A percentile compares a stretch with the other conserved stretches of the same genome.
These are phyloP conservation scores for Phytophthora agathidicida DNA, from an alignment of 352 stramenopile genomes.

Conservation along the genomic window DNA sequence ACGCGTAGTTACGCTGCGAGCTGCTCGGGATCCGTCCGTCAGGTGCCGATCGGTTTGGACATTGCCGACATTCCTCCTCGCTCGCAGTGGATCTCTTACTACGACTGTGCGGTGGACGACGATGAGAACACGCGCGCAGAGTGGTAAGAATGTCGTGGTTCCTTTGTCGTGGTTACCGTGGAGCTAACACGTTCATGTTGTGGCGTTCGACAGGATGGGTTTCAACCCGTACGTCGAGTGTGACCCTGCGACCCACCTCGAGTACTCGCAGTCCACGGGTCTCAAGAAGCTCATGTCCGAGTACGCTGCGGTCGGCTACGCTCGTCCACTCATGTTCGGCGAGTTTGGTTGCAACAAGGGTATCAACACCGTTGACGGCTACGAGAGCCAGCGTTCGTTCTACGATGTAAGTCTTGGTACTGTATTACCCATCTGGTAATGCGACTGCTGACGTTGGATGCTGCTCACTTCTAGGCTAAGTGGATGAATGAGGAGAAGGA, in stretches of 20 bases:
- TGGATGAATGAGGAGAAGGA: slow-evolving; percentile 82
- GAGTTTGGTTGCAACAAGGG: slow-evolving; percentile 81
- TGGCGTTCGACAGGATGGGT: slow-evolving; percentile 23
- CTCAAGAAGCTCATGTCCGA: slow-evolving; percentile 69
- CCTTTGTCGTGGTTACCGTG: too few species aligned
- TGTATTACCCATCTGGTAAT: too few species aligned
- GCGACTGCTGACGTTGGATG: too few species aligned
- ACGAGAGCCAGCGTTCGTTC: slow-evolving; percentile 71
- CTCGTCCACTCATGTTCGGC: slow-evolving; percentile 72
- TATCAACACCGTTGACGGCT: slow-evolving; percentile 68
- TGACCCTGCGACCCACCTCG: slow-evolving; percentile 50
- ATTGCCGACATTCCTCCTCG: slow-evolving; percentile 64
- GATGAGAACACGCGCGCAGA: slow-evolving; percentile 61
- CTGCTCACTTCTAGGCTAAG: too few species aligned
- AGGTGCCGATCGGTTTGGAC: slow-evolving; percentile 70
- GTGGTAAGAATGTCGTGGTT: slow-evolving; percentile 34
- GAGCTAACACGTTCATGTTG: too few species aligned
- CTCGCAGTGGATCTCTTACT: slow-evolving; percentile 62
- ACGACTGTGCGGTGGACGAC: slow-evolving; percentile 58
- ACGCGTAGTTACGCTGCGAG: slow-evolving; percentile 51
- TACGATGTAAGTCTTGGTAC: slow-evolving; percentile 42
- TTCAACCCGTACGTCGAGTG: slow-evolving; percentile 75
- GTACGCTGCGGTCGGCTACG: slow-evolving; percentile 52
- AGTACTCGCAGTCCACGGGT: slow-evolving; percentile 62
- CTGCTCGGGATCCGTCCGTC: slow-evolving; percentile 46